phyloP scores from a whole-genome alignment of 2,329 filamentous ascomycete genomes.

The Beauveria brongniartii region DNA sequence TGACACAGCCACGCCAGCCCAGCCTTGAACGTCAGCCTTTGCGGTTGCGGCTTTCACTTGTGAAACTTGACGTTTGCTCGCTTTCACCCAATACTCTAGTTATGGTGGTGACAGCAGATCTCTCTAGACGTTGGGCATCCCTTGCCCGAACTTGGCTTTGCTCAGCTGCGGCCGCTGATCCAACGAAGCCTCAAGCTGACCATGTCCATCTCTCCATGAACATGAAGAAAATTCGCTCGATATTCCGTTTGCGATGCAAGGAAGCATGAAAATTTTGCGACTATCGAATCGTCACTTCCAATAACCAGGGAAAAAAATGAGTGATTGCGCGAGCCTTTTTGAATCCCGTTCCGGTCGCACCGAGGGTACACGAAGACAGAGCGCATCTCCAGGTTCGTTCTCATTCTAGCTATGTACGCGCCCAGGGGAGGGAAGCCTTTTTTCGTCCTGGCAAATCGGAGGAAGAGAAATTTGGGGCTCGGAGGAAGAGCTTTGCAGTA shows the following conservation, averaged over 20 bases:
- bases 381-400: not conserved
- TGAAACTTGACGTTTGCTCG: not conserved
- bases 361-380: not conserved
- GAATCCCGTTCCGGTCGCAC: slow-evolving; percentile 8
- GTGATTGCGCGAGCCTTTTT: slow-evolving; percentile 9
- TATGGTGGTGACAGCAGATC: not conserved
- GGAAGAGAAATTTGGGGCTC: no score
- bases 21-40: not conserved
- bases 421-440: not conserved
- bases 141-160: not conserved
- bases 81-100: not conserved
- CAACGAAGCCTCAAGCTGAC: not conserved
- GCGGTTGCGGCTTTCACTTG: not conserved
- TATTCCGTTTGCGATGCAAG: not conserved
- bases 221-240: not conserved
- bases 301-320: not conserved
- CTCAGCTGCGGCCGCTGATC: not conserved
- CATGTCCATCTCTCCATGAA: not conserved
- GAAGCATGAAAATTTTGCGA: not conserved
- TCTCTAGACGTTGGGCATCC: not conserved
- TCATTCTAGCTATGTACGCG: not conserved
- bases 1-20: slow-evolving; percentile 1
- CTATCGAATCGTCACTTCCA: not conserved
- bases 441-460: not conserved
- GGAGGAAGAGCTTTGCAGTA: no score